Evolutionary conservation across 2,329 filamentous ascomycete genomes (phyloP).

Genomic region (Ophiostoma sp.): DNA sequence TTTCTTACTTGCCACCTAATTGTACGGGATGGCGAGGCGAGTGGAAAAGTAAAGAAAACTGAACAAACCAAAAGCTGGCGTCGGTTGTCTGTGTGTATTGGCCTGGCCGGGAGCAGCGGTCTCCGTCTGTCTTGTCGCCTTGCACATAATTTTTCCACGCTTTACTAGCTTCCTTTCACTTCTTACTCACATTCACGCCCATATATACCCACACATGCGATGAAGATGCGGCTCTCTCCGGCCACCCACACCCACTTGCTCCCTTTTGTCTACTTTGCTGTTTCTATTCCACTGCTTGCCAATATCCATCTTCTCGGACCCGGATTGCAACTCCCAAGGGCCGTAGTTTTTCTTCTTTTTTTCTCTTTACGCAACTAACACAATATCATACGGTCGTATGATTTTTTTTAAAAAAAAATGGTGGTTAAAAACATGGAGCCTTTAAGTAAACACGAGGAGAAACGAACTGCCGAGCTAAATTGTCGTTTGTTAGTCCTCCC

Average conservation of each 20-base stretch:
- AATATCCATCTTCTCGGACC: neutral
- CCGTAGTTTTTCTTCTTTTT: too few relatives aligned
- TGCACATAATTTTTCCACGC: neutral
- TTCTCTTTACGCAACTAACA: neutral
- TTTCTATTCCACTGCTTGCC: neutral
- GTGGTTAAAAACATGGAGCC: neutral
- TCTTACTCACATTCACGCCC: neutral
- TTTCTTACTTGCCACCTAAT: neutral
- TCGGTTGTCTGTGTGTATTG: neutral
- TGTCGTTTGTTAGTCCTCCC: neutral
- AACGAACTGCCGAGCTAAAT: neutral
- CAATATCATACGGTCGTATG: neutral
- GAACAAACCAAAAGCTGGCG: neutral
- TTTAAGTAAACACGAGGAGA: neutral
- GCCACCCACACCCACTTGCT: neutral
- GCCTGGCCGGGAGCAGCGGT: neutral
- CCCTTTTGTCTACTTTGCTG: neutral
- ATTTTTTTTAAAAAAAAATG: neutral
- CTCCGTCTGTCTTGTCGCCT: neutral
- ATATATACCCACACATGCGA: neutral
- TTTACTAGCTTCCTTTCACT: neutral
- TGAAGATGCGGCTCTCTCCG: slow-evolving; percentile 10
- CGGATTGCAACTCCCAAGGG: neutral
- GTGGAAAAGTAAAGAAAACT: neutral
- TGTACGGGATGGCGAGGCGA: neutral